phyloP scores from a whole-genome alignment of 163 green algal species.

The Scenedesmus sp. region DNA sequence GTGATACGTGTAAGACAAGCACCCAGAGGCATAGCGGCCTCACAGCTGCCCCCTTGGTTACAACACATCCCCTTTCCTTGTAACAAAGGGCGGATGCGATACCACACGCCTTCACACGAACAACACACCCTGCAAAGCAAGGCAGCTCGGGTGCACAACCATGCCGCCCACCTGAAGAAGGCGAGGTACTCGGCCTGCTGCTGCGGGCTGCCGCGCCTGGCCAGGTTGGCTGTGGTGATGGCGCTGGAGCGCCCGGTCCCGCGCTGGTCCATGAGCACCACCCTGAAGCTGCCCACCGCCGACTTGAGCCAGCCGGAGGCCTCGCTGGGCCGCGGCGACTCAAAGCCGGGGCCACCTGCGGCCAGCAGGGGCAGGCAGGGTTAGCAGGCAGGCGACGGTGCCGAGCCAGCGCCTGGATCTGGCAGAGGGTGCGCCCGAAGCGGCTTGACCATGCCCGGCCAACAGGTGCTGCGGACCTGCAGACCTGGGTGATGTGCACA shows the following conservation, averaged over 20 bases:
- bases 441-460: no score
- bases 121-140: no score
- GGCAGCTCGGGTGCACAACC: no score
- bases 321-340: slow-evolving; percentile 86
- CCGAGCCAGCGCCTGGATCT: not conserved
- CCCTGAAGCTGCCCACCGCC: slow-evolving; percentile 81
- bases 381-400: not conserved
- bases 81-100: no score
- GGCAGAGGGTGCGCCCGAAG: not conserved
- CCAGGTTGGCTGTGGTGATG: slow-evolving; percentile 79
- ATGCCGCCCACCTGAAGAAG: slow-evolving; percentile 79
- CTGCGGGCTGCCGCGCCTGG: slow-evolving; percentile 62
- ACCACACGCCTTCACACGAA: no score
- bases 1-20: no score
- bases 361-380: not conserved
- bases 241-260: slow-evolving; percentile 79
- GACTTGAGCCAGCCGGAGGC: slow-evolving; percentile 88
- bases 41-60: no score
- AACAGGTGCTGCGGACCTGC: no score
- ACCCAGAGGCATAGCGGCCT: no score
- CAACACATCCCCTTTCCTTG: no score
- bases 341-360: slow-evolving; percentile 82
- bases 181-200: slow-evolving; percentile 88
- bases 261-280: slow-evolving; percentile 96
- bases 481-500: no score